Base-by-base conservation (phyloP, 2,329 filamentous ascomycete genomes). In the Penicillium sp. region DNA sequence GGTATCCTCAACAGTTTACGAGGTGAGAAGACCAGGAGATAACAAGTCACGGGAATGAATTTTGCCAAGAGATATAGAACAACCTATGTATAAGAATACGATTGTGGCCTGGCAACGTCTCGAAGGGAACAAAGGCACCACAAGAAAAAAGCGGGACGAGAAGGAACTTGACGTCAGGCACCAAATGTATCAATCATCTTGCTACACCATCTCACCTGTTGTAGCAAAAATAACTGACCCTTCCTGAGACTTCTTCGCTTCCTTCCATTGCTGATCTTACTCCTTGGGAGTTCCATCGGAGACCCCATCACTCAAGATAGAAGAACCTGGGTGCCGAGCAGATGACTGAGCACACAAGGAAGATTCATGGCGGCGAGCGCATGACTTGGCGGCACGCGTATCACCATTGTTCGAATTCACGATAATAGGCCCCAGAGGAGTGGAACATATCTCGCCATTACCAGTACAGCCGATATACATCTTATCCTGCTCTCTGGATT, bases 81-180 rank as follows among this genome's bases (percentile, higher is more conserved):
- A 22, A 11, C 39, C 22, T 25, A 36, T 55, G 50, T 25, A 36
- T 55, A 53, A 53, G 28, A 50, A 55, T 55, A 48, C 16, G 20
- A 48, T 35, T 18, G 35, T 20, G 45, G 24, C 18, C 16, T 27
- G 27, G 38, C 35, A 46, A 40, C 14, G 27, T 38, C 38, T 31
- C 27, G 35, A 20, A 40, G n/a, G 31, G 43, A 31, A 35, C 35
- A 46, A 42, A 42, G 30, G 20, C 27, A 39, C 18, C 7, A 24
- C 14, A 16, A 46, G 28, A 46, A 18, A 56, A 54, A 49, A 48
- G 44, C 48, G 45, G 45, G 48, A 51, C 50, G 11, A 38, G 39
- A 10, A 30, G 5, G 16, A 35, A 46, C 28, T 49, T 52, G 44
- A 58, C 40, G 41, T 52, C 50, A 51, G 43, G 39, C 7, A 9